Conservation (phyloP, 257 asterid species). For the Thymus mandschuricus region DNA sequence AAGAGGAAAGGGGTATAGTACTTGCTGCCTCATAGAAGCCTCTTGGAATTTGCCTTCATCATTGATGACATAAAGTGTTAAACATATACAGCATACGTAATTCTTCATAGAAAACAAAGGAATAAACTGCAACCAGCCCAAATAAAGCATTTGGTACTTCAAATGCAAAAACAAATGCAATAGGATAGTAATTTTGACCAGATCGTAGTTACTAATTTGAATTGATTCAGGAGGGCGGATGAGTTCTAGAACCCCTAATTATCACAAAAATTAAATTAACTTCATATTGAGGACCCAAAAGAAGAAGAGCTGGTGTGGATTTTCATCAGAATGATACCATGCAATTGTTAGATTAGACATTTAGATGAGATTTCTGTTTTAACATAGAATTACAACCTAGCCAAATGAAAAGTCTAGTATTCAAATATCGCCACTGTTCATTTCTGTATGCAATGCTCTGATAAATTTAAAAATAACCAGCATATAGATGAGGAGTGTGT, state of each 20-base stretch:
- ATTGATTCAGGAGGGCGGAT: constrained; percentile 1
- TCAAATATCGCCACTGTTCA: not conserved
- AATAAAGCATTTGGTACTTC: not conserved
- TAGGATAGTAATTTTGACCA: constrained; percentile 7
- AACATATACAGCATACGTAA: constrained; percentile 14
- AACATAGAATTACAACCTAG: not conserved
- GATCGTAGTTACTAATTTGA: constrained; percentile 3
- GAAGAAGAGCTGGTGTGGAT: not conserved
- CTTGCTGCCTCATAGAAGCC: constrained; percentile 9
- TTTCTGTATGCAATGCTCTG: constrained; percentile 2
- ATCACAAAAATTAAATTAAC: constrained; percentile 1
- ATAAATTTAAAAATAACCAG: not conserved
- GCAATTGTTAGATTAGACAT: not conserved
- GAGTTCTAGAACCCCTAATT: constrained; percentile 16
- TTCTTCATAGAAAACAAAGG: constrained; percentile 10
- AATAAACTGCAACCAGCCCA: constrained; percentile 18
- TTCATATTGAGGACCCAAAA: constrained; percentile 2
- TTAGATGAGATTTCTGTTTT: constrained; percentile 1
- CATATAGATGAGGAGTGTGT: not conserved
- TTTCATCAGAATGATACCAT: not conserved
- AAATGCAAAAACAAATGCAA: constrained; percentile 6
- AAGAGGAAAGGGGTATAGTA: constrained; percentile 1
- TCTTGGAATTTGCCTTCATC: constrained; percentile 3
- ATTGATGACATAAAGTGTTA: constrained; percentile 8
- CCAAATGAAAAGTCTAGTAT: not conserved